A percentile compares a stretch with the other conserved stretches of the same genome.
Evolutionary conservation across 2,329 filamentous ascomycete genomes (phyloP).

Genomic region (Trichothecium roseum): DNA sequence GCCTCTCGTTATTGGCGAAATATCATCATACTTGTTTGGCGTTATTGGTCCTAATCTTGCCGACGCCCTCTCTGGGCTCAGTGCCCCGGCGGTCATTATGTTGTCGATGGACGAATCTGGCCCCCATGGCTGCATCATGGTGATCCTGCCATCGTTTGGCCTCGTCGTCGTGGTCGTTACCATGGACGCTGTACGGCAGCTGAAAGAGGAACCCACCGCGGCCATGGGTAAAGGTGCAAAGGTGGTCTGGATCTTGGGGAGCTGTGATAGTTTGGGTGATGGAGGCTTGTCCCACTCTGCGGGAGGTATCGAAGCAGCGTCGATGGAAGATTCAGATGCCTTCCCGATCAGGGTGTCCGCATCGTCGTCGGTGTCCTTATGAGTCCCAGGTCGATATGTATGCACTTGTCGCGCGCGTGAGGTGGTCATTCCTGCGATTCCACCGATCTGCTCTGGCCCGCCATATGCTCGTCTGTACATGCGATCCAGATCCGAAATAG

Average conservation of each 20-base stretch:
- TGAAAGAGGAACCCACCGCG: neutral
- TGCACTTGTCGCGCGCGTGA: neutral
- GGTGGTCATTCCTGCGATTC: constrained; percentile 28
- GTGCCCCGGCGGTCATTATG: constrained; percentile 21
- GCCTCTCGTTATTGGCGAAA: constrained; percentile 49
- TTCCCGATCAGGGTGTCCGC: neutral
- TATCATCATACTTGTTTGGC: constrained; percentile 50
- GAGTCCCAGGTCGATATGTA: neutral
- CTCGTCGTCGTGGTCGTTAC: constrained; percentile 27
- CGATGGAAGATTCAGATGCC: neutral
- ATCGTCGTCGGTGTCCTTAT: neutral
- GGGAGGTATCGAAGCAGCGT: constrained; percentile 10
- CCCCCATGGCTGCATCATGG: constrained; percentile 18
- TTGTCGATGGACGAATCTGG: constrained; percentile 30
- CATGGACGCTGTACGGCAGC: constrained; percentile 18
- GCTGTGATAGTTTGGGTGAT: constrained; percentile 13
- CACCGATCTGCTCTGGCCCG: constrained; percentile 31
- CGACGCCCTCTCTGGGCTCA: constrained; percentile 11
- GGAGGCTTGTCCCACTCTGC: constrained; percentile 11
- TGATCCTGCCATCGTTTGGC: constrained; percentile 18
- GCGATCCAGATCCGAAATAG: constrained; percentile 41
- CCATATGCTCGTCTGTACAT: constrained; percentile 49
- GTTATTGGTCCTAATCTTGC: constrained; percentile 36
- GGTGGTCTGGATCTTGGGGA: constrained; percentile 33
- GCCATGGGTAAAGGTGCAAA: constrained; percentile 14